Conservation (phyloP, 768 basidiomycete species). For the Coprinopsis strossmayeri region DNA sequence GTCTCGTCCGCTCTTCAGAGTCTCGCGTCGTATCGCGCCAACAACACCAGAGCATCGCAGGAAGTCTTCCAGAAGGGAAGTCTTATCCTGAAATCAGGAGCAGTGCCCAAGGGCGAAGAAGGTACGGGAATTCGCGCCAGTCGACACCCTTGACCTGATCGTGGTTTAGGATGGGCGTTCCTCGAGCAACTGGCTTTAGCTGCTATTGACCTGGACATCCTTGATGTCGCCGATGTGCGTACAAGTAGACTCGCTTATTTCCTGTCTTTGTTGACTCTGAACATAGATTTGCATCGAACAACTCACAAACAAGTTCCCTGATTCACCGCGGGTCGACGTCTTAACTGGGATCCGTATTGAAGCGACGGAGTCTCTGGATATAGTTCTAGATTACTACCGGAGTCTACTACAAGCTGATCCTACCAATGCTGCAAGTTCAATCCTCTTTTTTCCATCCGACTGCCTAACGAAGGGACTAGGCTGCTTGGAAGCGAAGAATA, state of each 20-base stretch:
- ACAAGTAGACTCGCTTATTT: background rate
- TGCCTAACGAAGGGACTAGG: constrained; percentile 28
- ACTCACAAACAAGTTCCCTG: constrained; percentile 63
- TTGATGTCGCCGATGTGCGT: constrained; percentile 72
- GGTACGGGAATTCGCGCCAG: constrained; percentile 26
- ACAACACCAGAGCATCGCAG: constrained; percentile 48
- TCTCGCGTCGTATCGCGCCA: constrained; percentile 47
- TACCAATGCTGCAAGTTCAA: constrained; percentile 56
- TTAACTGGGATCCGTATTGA: constrained; percentile 79
- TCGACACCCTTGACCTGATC: background rate
- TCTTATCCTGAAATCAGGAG: constrained; percentile 42
- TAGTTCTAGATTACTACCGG: constrained; percentile 60
- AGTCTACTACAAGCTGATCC: constrained; percentile 58
- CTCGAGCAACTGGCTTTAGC: constrained; percentile 78
- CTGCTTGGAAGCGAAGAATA: constrained; percentile 76
- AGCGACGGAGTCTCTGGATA: constrained; percentile 47
- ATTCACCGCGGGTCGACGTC: constrained; percentile 72
- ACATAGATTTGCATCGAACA: constrained; percentile 55
- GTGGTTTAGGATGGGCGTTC: constrained; percentile 61
- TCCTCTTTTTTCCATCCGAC: background rate
- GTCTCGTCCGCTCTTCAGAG: constrained; percentile 37
- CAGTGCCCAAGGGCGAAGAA: constrained; percentile 47
- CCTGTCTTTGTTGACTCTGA: constrained; percentile 7
- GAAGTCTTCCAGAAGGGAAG: constrained; percentile 53
- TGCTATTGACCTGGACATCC: constrained; percentile 65